Evolutionary conservation across 768 basidiomycete species (phyloP).

Genomic region (Gloeopeniophorella convolvens): DNA sequence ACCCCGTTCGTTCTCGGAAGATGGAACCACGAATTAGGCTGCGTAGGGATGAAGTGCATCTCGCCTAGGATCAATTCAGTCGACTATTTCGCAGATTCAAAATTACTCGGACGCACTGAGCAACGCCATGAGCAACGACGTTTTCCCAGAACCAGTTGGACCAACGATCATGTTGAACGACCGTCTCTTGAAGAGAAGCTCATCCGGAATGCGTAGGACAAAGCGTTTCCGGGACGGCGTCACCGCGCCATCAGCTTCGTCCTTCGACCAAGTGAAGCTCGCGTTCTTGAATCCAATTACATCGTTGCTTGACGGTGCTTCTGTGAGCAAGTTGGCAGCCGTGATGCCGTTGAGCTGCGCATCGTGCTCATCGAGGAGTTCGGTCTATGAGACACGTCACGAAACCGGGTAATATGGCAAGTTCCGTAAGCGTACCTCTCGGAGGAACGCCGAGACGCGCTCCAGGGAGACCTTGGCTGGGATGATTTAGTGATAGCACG

Average conservation of each 20-base stretch:
- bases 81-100: too few relatives aligned
- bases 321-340: too few relatives aligned
- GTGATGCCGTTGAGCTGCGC: too few relatives aligned
- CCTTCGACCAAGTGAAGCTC: constrained; percentile 47
- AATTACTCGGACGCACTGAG: too few relatives aligned
- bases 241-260: constrained; percentile 28
- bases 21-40: constrained; percentile 55
- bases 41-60: constrained; percentile 54
- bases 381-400: constrained; percentile 27
- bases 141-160: constrained; percentile 54
- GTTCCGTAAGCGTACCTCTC: constrained; percentile 23
- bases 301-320: constrained; percentile 13
- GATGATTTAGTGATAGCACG: too few relatives aligned
- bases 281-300: constrained; percentile 49
- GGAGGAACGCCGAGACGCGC: constrained; percentile 35
- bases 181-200: constrained; percentile 47
- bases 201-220: constrained; percentile 43
- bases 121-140: constrained; percentile 58
- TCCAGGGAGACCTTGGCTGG: constrained; percentile 34
- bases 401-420: too few relatives aligned
- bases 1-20: constrained; percentile 65
- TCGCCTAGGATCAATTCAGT: too few relatives aligned
- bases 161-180: constrained; percentile 54
- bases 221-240: constrained; percentile 44
- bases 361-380: constrained; percentile 27